These are phyloP conservation scores for Protomyces macrosporus DNA, from an alignment of 1,139 yeast genomes.

Conservation along the genomic window DNA sequence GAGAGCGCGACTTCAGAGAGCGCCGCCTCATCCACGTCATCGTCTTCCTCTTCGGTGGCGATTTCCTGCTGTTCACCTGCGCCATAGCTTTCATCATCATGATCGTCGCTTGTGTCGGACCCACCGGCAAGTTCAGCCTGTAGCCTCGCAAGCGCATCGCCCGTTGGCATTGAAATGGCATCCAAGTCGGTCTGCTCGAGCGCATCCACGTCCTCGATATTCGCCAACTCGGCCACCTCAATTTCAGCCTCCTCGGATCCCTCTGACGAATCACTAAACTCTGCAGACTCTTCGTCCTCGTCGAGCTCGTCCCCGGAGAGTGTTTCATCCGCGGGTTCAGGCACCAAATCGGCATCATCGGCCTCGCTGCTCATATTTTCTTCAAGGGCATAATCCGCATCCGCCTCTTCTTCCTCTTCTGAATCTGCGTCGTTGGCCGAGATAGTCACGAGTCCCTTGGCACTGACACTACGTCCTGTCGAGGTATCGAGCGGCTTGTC, in stretches of 20 bases:
- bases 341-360: conserved; percentile 31
- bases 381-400: conserved; percentile 30
- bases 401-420: conserved; percentile 32
- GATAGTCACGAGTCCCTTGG: conserved; percentile 7
- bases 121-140: conserved; percentile 26
- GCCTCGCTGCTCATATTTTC: conserved; percentile 24
- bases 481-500: conserved; percentile 6
- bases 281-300: conserved; percentile 1
- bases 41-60: conserved; percentile 34
- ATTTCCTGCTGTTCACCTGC: conserved; percentile 28
- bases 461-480: conserved; percentile 18
- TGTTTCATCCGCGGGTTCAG: conserved; percentile 34
- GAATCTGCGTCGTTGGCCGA: conserved; percentile 28
- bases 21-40: conserved; percentile 33
- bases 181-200: conserved; percentile 17
- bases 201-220: conserved; percentile 20
- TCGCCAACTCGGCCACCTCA: conserved; percentile 11
- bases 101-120: conserved; percentile 35
- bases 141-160: conserved; percentile 6
- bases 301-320: conserved; percentile 18
- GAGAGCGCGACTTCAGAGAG: conserved; percentile 37
- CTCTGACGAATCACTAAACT: conserved; percentile 13
- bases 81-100: conserved; percentile 32
- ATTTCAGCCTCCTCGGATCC: conserved; percentile 23
- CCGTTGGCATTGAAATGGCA: conserved; percentile 14